Percentiles rank a stretch among this genome's conserved stretches.
Conservation (phyloP, 2,329 filamentous ascomycete species). For the Emmonsiellopsis sp. region DNA sequence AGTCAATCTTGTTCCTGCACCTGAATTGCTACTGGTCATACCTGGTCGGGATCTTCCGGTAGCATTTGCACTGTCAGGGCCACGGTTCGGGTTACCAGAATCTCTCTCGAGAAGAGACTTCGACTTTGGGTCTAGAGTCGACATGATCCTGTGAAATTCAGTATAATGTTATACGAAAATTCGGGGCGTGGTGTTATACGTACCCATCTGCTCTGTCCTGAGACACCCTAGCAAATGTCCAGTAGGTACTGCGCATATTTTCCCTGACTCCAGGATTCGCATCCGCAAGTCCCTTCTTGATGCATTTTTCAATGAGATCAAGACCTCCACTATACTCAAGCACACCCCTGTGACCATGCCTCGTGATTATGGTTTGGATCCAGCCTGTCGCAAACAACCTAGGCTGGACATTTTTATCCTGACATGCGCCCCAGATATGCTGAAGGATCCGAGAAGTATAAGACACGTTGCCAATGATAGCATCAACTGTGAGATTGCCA, state of each 20-base stretch:
- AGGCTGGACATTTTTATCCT: slow-evolving; percentile 90
- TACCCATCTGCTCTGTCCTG: slow-evolving; percentile 64
- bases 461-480: slow-evolving; percentile 66
- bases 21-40: slow-evolving; percentile 13
- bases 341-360: slow-evolving; percentile 69
- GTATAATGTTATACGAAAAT: background rate
- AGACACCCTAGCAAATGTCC: slow-evolving; percentile 72
- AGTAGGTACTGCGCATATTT: slow-evolving; percentile 75
- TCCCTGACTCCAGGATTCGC: slow-evolving; percentile 85
- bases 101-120: slow-evolving; percentile 76
- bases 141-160: slow-evolving; percentile 56
- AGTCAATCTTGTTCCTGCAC: slow-evolving; percentile 33
- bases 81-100: slow-evolving; percentile 54
- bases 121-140: slow-evolving; percentile 65
- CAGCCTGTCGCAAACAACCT: slow-evolving; percentile 70
- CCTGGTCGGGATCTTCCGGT: slow-evolving; percentile 11
- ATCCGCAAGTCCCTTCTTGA: slow-evolving; percentile 82
- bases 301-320: slow-evolving; percentile 74
- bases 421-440: slow-evolving; percentile 69
- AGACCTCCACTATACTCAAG: slow-evolving; percentile 78
- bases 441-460: slow-evolving; percentile 76
- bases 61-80: slow-evolving; percentile 9
- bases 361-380: slow-evolving; percentile 72
- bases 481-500: slow-evolving; percentile 71
- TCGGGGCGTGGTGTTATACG: slow-evolving; percentile 26